Conservation (phyloP, 1,284 basidiomycete species). For the Papiliotrema laurentii region DNA sequence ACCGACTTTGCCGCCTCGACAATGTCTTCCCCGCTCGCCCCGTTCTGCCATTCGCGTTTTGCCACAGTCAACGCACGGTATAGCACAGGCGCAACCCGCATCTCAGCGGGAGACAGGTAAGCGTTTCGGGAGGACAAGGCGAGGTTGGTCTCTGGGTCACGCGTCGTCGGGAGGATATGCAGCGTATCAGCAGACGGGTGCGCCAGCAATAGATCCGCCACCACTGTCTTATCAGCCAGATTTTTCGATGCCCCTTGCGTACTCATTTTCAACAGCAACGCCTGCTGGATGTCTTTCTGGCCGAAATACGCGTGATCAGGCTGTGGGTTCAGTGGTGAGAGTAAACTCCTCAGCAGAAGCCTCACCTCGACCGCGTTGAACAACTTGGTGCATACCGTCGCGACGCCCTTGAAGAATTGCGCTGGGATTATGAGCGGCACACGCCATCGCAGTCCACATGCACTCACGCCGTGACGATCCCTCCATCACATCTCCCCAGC, state of each 20-base stretch:
- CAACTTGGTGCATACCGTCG: conserved; percentile 90
- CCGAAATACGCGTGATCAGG: conserved; percentile 93
- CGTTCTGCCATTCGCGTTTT: conserved; percentile 55
- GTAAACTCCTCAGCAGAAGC: not conserved
- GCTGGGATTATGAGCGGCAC: conserved; percentile 52
- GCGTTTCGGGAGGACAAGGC: conserved; percentile 89
- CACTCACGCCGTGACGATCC: conserved; percentile 46
- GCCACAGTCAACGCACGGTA: conserved; percentile 64
- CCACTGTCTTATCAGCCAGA: conserved; percentile 49
- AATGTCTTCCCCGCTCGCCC: conserved; percentile 57
- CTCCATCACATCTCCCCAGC: conserved; percentile 58
- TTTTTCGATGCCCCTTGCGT: conserved; percentile 8
- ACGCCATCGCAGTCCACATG: not conserved
- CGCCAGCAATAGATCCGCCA: conserved; percentile 71
- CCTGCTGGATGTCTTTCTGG: conserved; percentile 98
- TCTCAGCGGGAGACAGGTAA: conserved; percentile 68
- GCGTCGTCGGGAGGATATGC: conserved; percentile 77
- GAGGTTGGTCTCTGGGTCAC: conserved; percentile 59
- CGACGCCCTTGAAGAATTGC: conserved; percentile 91
- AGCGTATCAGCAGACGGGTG: conserved; percentile 66
- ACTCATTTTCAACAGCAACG: conserved; percentile 73
- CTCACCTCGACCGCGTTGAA: conserved; percentile 84
- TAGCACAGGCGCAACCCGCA: conserved; percentile 65
- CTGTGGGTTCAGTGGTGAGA: conserved; percentile 47
- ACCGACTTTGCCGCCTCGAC: conserved; percentile 45